phyloP scores from a whole-genome alignment of 2,329 filamentous ascomycete species.

The Chaetomiaceae sp. region DNA sequence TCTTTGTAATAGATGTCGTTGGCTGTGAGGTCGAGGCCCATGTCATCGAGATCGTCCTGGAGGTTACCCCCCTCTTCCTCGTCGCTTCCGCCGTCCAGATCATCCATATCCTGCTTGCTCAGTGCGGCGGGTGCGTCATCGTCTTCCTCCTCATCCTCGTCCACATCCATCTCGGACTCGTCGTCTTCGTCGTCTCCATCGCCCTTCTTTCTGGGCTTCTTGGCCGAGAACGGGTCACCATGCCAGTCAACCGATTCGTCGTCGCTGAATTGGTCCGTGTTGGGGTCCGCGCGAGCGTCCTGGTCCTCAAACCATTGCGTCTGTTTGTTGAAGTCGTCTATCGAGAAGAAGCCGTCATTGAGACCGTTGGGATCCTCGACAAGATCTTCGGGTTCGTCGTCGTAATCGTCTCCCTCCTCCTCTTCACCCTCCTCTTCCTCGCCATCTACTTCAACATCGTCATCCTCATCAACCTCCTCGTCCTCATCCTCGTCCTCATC shows the following conservation, averaged over 20 bases:
- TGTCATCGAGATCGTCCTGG: slow-evolving; percentile 50
- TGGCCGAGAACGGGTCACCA: slow-evolving; percentile 61
- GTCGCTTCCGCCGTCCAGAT: slow-evolving; percentile 62
- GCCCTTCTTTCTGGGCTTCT: slow-evolving; percentile 25
- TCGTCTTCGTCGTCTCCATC: slow-evolving; percentile 33
- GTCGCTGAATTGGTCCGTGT: slow-evolving; percentile 70
- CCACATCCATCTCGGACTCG: slow-evolving; percentile 22
- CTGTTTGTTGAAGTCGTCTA: slow-evolving; percentile 95
- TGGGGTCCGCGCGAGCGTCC: slow-evolving; percentile 70
- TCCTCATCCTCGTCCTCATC: slow-evolving; percentile 32
- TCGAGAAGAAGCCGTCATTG: slow-evolving; percentile 97
- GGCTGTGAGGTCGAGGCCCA: slow-evolving; percentile 60
- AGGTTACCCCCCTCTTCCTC: slow-evolving; percentile 60
- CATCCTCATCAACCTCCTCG: slow-evolving; percentile 32
- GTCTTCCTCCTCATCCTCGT: slow-evolving; percentile 48
- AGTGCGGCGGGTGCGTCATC: slow-evolving; percentile 81
- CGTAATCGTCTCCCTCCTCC: slow-evolving; percentile 42
- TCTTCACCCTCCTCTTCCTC: slow-evolving; percentile 34
- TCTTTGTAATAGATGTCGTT: slow-evolving; percentile 89
- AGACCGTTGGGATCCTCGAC: slow-evolving; percentile 74
- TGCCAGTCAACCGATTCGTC: slow-evolving; percentile 89
- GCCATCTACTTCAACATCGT: slow-evolving; percentile 35
- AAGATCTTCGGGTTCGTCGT: slow-evolving; percentile 50
- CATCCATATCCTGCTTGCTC: slow-evolving; percentile 70
- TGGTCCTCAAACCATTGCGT: slow-evolving; percentile 85